Base-by-base conservation (phyloP, 176 grass and related monocot genomes). In the Tuctoria greenei region DNA sequence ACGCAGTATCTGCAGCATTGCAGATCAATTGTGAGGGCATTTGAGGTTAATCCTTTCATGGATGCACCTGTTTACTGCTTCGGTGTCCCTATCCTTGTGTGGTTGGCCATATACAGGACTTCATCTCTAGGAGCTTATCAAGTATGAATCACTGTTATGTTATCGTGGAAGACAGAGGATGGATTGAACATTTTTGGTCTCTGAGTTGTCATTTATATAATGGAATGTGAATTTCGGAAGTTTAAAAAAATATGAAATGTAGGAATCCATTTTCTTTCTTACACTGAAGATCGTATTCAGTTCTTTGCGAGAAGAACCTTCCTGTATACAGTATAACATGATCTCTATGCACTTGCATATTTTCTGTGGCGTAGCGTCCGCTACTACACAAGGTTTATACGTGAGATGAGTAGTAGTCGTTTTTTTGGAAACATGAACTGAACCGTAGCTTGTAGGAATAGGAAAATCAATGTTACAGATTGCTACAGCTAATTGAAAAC, bases 31-130 rank as follows among this genome's bases (percentile, higher is more conserved):
- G 14, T 71, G 12, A 71, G 67, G 56, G 55, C 78, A 36, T 62
- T 50, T 1, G 67, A 27, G 42, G 55, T 18, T 50, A 27, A 71
- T 71, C 78, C 56, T 62, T 71, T 71, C 28, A 50, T 27, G 5
- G 78, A 80, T 80, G 56, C 78, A 27, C 78, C 78, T 12, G 4
- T 80, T 28, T 80, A 71, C 55, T 62, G 55, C 56, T 80, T 80
- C 17, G 55, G 78, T 26, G 40, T 80, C 45, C 78, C 78, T 38
- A 20, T 36, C 46, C 66, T 80, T 71, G 26, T 71, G 17, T 80
- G 66, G 55, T 50, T 62, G 16, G 56, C 66, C 56, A 80, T 71
- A 37, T 71, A 38, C 18, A 71, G 41, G 28, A 71, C 66, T 59
- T 71, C 55, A 71, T 59, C 20, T 37, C 1, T 26, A 18, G 42